phyloP scores from a whole-genome alignment of 1,139 yeast genomes.

The Yamadazyma taylorii region DNA sequence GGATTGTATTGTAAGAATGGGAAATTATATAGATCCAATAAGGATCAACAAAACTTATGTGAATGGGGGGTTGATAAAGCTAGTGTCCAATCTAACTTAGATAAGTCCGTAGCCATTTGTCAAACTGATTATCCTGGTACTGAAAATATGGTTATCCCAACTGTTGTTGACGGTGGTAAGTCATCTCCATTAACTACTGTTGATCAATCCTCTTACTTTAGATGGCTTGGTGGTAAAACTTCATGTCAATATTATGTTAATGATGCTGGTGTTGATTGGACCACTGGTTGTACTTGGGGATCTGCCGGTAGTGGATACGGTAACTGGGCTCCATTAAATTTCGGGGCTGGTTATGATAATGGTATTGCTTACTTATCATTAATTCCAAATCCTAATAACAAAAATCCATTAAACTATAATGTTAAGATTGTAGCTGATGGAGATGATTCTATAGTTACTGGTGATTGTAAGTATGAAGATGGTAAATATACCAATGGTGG shows the following conservation, averaged over 20 bases:
- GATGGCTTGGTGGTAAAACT: constrained; percentile 64
- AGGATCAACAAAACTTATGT: constrained; percentile 62
- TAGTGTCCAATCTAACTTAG: constrained; percentile 54
- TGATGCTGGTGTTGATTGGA: constrained; percentile 73
- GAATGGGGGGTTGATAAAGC: constrained; percentile 74
- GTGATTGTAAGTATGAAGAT: constrained; percentile 62
- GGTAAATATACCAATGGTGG: constrained; percentile 60
- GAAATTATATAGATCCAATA: constrained; percentile 65
- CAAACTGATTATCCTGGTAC: constrained; percentile 91
- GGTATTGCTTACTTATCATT: constrained; percentile 71
- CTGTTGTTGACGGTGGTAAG: constrained; percentile 61
- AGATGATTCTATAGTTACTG: constrained; percentile 50
- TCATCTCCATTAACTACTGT: constrained; percentile 64
- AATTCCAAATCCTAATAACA: constrained; percentile 82
- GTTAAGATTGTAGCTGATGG: constrained; percentile 67
- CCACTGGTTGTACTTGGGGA: constrained; percentile 82
- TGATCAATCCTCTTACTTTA: constrained; percentile 59
- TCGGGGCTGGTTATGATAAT: constrained; percentile 69
- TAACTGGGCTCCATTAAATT: constrained; percentile 82
- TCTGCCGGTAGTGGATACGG: constrained; percentile 62
- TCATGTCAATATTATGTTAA: constrained; percentile 81
- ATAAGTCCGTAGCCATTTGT: constrained; percentile 67
- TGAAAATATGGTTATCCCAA: constrained; percentile 83
- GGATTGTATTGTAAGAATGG: constrained; percentile 73
- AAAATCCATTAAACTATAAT: constrained; percentile 59